A percentile compares a stretch with the other conserved stretches of the same genome.
Evolutionary conservation across 163 green algal genomes (phyloP).

Genomic region (Scenedesmus sp.): DNA sequence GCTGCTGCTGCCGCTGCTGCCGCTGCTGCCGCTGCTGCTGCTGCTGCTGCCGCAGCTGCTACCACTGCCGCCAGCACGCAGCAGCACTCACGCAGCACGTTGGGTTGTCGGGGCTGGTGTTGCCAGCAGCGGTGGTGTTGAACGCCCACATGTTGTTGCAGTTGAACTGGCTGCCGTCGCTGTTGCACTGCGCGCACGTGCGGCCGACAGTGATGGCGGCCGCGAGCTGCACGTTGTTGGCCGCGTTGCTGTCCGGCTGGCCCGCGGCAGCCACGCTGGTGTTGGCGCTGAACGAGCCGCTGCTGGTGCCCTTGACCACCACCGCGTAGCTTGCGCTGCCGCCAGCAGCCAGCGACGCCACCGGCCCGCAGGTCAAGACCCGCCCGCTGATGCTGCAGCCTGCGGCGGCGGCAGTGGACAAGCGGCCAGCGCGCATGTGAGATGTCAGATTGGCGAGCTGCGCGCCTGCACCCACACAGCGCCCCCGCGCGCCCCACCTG

Average conservation of each 20-base stretch:
- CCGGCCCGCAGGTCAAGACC: not conserved
- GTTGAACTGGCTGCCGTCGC: not conserved
- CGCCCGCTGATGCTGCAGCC: not conserved
- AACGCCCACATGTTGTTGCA: not conserved
- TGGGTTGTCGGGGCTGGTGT: not conserved
- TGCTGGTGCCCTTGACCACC: not conserved
- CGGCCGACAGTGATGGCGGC: not conserved
- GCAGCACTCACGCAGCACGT: constrained; percentile 16
- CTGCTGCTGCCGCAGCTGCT: too few relatives aligned
- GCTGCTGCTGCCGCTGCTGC: too few relatives aligned
- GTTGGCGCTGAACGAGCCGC: not conserved
- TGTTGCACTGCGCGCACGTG: not conserved
- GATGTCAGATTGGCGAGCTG: too few relatives aligned
- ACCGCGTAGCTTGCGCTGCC: not conserved
- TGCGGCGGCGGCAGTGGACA: not conserved
- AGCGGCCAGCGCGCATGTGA: too few relatives aligned
- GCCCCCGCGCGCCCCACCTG: not conserved
- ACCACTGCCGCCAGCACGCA: too few relatives aligned
- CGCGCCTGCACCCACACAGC: not conserved
- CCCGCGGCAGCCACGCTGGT: not conserved
- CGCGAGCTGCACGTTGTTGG: not conserved
- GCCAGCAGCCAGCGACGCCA: not conserved
- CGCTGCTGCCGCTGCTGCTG: too few relatives aligned
- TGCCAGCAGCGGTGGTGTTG: constrained; percentile 3
- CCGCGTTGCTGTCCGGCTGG: not conserved